phyloP scores from a whole-genome alignment of 116 monocot species.

The Iris pallida region DNA sequence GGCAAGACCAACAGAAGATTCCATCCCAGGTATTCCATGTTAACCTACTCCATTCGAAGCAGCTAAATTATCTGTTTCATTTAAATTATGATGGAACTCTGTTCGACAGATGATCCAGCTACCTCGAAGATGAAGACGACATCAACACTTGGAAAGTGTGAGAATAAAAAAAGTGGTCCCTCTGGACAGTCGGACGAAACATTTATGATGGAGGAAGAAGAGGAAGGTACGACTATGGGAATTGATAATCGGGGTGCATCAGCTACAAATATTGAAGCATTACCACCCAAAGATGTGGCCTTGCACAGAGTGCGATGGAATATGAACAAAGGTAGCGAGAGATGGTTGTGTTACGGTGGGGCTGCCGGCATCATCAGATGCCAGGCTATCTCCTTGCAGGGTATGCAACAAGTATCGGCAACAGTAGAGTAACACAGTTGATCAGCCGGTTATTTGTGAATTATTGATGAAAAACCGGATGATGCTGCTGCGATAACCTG shows the following conservation, averaged over 20 bases:
- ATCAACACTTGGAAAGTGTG: neutral
- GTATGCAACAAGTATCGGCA: neutral
- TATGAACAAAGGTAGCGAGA: slow-evolving; percentile 60
- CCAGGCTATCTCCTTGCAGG: slow-evolving; percentile 20
- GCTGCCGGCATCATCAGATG: slow-evolving; percentile 73
- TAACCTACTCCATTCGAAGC: neutral
- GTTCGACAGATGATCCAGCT: slow-evolving; percentile 5
- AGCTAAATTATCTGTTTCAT: neutral
- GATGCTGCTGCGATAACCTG: too few relatives aligned
- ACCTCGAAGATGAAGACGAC: neutral
- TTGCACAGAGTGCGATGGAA: slow-evolving; percentile 82
- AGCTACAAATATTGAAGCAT: slow-evolving; percentile 12
- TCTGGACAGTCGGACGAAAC: neutral
- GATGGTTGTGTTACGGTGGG: slow-evolving; percentile 76
- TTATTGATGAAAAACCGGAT: too few relatives aligned
- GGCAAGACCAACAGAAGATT: neutral
- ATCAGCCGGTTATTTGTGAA: too few relatives aligned
- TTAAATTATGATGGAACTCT: neutral
- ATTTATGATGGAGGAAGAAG: neutral
- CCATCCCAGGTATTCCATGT: slow-evolving; percentile 12
- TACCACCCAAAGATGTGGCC: slow-evolving; percentile 67
- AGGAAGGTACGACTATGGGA: neutral
- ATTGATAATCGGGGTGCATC: neutral
- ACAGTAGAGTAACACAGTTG: too few relatives aligned
- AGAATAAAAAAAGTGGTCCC: neutral